Evolutionary conservation across 768 basidiomycete species (phyloP).

Genomic region (Lentinula sp.): DNA sequence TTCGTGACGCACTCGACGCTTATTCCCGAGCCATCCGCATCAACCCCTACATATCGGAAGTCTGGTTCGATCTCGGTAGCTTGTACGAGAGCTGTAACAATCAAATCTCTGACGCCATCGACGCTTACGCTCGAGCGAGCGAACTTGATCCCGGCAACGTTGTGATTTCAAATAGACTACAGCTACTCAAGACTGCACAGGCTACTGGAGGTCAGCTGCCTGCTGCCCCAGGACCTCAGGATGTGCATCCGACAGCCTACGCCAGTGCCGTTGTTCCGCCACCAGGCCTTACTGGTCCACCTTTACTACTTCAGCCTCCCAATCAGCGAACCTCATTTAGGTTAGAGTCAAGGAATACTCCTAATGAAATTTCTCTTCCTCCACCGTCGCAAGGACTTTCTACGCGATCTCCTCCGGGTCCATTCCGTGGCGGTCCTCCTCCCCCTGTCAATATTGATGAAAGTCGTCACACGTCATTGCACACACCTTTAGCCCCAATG

Average conservation of each 20-base stretch:
- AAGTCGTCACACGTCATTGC: conserved; percentile 56
- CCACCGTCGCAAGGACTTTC: conserved; percentile 48
- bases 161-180: conserved; percentile 76
- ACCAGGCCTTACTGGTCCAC: conserved; percentile 61
- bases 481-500: conserved; percentile 78
- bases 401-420: conserved; percentile 55
- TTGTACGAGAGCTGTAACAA: conserved; percentile 99
- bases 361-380: conserved; percentile 51
- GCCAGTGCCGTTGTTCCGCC: conserved; percentile 73
- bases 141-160: conserved; percentile 88
- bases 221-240: conserved; percentile 88
- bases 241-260: conserved; percentile 95
- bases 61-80: conserved; percentile 96
- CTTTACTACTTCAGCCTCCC: conserved; percentile 53
- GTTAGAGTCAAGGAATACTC: conserved; percentile 60
- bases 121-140: conserved; percentile 92
- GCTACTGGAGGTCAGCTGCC: conserved; percentile 68
- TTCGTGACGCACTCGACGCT: conserved; percentile 96
- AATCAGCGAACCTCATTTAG: conserved; percentile 53
- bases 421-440: conserved; percentile 79
- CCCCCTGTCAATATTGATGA: conserved; percentile 80
- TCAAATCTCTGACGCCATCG: conserved; percentile 97
- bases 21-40: conserved; percentile 98
- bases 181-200: conserved; percentile 76
- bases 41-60: conserved; percentile 94